Percentiles rank a stretch among this genome's conserved stretches.
phyloP scores from a whole-genome alignment of 805 yeast genomes.

The Ogataea paraovalis region DNA sequence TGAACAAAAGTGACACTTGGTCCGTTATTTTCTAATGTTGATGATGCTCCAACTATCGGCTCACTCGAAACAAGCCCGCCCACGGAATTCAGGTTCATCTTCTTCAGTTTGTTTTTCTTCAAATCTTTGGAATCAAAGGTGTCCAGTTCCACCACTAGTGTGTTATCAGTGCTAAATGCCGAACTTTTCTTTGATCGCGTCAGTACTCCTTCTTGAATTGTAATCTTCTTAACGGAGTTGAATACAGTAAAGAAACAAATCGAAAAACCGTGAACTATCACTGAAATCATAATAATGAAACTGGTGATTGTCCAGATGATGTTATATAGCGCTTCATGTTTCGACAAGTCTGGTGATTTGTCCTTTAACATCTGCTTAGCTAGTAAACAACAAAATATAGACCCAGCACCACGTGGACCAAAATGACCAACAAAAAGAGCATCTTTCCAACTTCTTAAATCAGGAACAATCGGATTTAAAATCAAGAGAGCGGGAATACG shows the following conservation, averaged over 20 bases:
- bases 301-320: slow-evolving; percentile 80
- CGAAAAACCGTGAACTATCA: slow-evolving; percentile 87
- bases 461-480: slow-evolving; percentile 78
- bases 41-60: not conserved
- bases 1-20: not conserved
- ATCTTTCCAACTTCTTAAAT: slow-evolving; percentile 87
- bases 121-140: not conserved
- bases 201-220: not conserved
- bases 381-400: slow-evolving; percentile 76
- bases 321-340: slow-evolving; percentile 11
- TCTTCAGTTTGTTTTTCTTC: not conserved
- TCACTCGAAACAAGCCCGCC: not conserved
- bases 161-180: not conserved
- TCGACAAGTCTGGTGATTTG: slow-evolving; percentile 14
- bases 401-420: slow-evolving; percentile 96
- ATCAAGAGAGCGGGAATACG: slow-evolving; percentile 79
- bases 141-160: not conserved
- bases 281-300: slow-evolving; percentile 75
- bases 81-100: too few relatives aligned
- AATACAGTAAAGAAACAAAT: slow-evolving; percentile 54
- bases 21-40: not conserved
- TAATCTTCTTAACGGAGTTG: slow-evolving; percentile 30
- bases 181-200: not conserved
- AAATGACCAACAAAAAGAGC: slow-evolving; percentile 93
- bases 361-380: slow-evolving; percentile 51